Conservation (phyloP, 2,329 filamentous ascomycete genomes). For the Arthrobotrys pseudoclavata region DNA sequence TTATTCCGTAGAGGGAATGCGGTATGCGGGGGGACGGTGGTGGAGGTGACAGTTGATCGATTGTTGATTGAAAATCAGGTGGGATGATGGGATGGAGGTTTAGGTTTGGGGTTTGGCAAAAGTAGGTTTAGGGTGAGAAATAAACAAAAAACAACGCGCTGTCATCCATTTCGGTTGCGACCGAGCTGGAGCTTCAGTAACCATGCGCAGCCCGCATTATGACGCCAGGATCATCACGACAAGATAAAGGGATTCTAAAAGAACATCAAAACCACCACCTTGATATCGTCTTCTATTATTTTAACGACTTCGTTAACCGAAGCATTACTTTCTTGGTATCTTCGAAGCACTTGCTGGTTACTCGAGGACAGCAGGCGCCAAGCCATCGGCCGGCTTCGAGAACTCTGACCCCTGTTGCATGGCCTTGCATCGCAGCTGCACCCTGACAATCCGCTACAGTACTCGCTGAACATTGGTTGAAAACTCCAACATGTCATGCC, state of each 20-base stretch:
- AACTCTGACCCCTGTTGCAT: constrained; percentile 15
- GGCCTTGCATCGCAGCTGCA: constrained; percentile 17
- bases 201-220: not conserved
- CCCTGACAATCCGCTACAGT: constrained; percentile 6
- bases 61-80: not conserved
- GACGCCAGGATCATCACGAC: not conserved
- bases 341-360: not conserved
- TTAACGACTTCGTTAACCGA: not conserved
- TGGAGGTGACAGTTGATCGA: not conserved
- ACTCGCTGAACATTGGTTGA: not conserved
- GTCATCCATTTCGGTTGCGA: constrained; percentile 11
- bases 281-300: not conserved
- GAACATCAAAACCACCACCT: constrained; percentile 6
- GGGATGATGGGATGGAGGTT: not conserved
- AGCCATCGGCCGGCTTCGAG: constrained; percentile 7
- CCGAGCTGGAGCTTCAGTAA: constrained; percentile 23
- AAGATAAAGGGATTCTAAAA: not conserved
- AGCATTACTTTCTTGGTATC: too few species aligned
- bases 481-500: constrained; percentile 16
- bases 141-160: constrained; percentile 34
- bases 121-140: constrained; percentile 29
- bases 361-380: not conserved
- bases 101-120: constrained; percentile 15
- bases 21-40: not conserved
- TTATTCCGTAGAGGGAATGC: constrained; percentile 8